phyloP scores from a whole-genome alignment of 2,329 filamentous ascomycete species.

The Gaeumannomyces tritici region DNA sequence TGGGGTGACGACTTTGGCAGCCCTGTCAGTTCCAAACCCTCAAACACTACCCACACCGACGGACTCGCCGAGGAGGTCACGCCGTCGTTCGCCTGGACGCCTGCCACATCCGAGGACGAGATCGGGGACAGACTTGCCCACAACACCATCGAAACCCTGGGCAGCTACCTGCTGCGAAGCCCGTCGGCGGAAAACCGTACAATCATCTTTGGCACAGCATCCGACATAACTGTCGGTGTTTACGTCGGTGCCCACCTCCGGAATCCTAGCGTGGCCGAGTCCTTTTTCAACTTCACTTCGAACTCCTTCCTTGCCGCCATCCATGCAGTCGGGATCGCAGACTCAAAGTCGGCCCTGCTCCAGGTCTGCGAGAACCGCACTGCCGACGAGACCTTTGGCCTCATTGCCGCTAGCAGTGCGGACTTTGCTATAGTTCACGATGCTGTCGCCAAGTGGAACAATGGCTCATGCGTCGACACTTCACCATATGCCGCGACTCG shows the following conservation, averaged over 20 bases:
- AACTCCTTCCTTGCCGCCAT: conserved; percentile 1
- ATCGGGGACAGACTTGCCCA: conserved; percentile 1
- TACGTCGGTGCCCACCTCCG: conserved; percentile 4
- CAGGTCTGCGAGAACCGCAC: neutral
- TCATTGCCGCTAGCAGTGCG: neutral
- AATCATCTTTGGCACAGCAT: conserved; percentile 6
- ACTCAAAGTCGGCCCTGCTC: neutral
- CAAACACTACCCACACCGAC: neutral
- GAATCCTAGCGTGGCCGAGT: conserved; percentile 5
- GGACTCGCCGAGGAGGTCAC: neutral
- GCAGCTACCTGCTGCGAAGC: neutral
- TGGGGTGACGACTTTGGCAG: conserved; percentile 4
- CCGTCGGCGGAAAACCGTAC: conserved; percentile 1
- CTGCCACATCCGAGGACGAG: conserved; percentile 5
- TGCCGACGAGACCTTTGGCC: conserved; percentile 1
- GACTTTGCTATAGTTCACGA: conserved; percentile 3
- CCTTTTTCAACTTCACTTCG: neutral
- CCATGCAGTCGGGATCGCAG: neutral
- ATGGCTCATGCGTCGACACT: conserved; percentile 5
- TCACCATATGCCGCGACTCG: conserved; percentile 2
- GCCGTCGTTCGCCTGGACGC: conserved; percentile 4
- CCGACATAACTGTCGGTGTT: conserved; percentile 4
- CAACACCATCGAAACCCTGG: conserved; percentile 2
- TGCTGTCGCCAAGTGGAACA: conserved; percentile 2
- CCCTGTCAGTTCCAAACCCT: neutral